Percentiles rank a stretch among this genome's conserved stretches.
Evolutionary conservation across 176 grass and related monocot species (phyloP).

Genomic region (Carex myosuroides): DNA sequence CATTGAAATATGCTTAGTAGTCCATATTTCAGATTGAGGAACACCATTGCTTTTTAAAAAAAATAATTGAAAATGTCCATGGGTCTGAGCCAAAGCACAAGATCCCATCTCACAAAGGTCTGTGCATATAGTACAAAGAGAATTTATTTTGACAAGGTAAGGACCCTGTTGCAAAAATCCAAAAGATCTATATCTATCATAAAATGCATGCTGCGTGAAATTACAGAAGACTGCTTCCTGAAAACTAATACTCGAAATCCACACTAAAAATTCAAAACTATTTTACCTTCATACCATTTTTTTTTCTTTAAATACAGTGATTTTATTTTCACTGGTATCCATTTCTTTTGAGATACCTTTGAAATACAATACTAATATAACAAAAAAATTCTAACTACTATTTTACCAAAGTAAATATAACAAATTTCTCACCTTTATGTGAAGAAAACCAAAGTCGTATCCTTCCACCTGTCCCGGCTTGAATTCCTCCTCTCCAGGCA

Average conservation of each 20-base stretch:
- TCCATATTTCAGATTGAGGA: not conserved
- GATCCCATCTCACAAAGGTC: not conserved
- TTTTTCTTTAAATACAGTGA: not conserved
- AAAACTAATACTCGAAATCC: not conserved
- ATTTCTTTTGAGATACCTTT: not conserved
- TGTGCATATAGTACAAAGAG: not conserved
- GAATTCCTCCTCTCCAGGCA: constrained; percentile 74
- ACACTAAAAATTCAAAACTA: not conserved
- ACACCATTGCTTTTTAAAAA: not conserved
- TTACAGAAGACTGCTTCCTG: not conserved
- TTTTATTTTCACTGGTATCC: not conserved
- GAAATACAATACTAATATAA: not conserved
- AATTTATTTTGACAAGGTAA: not conserved
- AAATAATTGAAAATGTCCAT: not conserved
- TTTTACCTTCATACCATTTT: not conserved
- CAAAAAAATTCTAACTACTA: not conserved
- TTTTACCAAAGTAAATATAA: not conserved
- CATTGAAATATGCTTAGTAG: not conserved
- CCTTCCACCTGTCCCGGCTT: constrained; percentile 48
- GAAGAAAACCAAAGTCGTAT: constrained; percentile 97
- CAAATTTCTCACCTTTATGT: constrained; percentile 62
- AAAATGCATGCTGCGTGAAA: not conserved
- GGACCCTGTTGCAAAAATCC: not conserved
- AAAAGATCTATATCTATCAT: not conserved
- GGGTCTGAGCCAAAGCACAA: not conserved